phyloP scores from a whole-genome alignment of 441 rosid species.

The Bruguiera hainesii region DNA sequence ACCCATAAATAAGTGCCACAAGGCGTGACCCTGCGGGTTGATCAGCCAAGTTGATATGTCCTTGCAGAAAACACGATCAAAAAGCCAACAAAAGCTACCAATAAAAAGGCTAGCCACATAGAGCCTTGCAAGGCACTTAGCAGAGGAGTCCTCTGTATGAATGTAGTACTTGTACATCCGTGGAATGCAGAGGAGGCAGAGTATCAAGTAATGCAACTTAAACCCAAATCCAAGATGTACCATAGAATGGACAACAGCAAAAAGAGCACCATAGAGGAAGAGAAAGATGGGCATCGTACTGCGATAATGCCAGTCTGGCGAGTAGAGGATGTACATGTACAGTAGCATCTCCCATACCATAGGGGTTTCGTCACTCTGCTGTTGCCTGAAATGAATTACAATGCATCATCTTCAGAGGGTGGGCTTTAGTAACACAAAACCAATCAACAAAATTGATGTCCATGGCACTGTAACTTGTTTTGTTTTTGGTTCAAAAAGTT shows the following conservation, averaged over 20 bases:
- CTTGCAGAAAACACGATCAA: constrained; percentile 59
- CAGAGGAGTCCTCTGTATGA: constrained; percentile 50
- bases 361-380: constrained; percentile 81
- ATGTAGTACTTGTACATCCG: constrained; percentile 91
- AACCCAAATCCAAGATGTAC: constrained; percentile 62
- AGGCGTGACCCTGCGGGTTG: constrained; percentile 82
- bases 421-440: too few relatives aligned
- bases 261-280: constrained; percentile 69
- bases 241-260: constrained; percentile 59
- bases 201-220: constrained; percentile 68
- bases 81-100: constrained; percentile 63
- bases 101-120: constrained; percentile 59
- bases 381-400: constrained; percentile 54
- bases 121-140: constrained; percentile 59
- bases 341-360: constrained; percentile 95
- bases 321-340: constrained; percentile 80
- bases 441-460: too few relatives aligned
- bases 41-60: constrained; percentile 51
- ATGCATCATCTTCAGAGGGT: neutral
- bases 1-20: constrained; percentile 78
- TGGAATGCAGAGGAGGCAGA: constrained; percentile 82
- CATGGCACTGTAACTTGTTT: too few relatives aligned
- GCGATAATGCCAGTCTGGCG: constrained; percentile 94
- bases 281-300: constrained; percentile 86
- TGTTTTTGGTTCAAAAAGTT: too few relatives aligned